These are phyloP conservation scores for Lipomyces orientalis DNA, from an alignment of 805 yeast genomes.

Conservation along the genomic window DNA sequence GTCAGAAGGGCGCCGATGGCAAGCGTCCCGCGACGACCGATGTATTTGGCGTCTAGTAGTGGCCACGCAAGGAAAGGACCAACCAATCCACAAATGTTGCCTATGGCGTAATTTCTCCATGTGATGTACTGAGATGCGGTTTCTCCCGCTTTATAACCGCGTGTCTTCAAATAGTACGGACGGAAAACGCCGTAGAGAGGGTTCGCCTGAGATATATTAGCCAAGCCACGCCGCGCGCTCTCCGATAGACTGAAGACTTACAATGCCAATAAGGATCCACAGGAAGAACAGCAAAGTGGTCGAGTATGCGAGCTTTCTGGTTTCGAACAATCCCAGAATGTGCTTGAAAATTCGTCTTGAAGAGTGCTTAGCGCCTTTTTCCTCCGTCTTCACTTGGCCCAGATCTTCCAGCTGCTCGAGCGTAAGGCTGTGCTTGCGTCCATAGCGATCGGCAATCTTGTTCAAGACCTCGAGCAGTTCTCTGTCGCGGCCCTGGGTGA, in stretches of 20 bases:
- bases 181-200: conserved; percentile 62
- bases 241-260: neutral
- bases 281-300: conserved; percentile 55
- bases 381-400: conserved; percentile 28
- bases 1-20: conserved; percentile 57
- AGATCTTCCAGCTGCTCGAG: conserved; percentile 55
- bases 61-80: conserved; percentile 59
- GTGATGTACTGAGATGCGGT: conserved; percentile 39
- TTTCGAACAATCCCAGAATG: conserved; percentile 55
- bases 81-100: conserved; percentile 54
- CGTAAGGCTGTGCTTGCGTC: conserved; percentile 51
- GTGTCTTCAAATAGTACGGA: conserved; percentile 56
- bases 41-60: conserved; percentile 33
- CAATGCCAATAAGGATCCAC: conserved; percentile 63
- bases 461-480: conserved; percentile 55
- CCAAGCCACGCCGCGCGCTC: neutral
- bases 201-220: conserved; percentile 46
- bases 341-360: conserved; percentile 46
- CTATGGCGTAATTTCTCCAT: conserved; percentile 47
- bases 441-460: conserved; percentile 56
- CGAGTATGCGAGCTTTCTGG: conserved; percentile 52
- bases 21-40: conserved; percentile 66
- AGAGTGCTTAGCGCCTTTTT: neutral
- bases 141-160: conserved; percentile 51
- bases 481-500: conserved; percentile 59